Base-by-base conservation (phyloP, 2,329 filamentous ascomycete species). In the Aspergillus felis region DNA sequence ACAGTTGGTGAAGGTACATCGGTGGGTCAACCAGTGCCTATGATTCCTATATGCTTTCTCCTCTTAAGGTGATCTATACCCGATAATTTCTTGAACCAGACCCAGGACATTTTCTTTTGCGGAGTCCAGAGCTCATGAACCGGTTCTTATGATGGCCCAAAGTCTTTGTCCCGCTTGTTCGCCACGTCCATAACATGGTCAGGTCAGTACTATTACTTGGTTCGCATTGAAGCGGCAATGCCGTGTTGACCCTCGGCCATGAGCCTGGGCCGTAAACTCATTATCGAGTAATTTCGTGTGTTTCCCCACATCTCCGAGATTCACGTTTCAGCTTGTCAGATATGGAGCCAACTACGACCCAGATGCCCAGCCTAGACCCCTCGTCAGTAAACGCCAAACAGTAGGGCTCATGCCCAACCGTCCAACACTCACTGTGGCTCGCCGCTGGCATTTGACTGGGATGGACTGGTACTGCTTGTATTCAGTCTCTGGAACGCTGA, bases 291-390 rank as follows among this genome's bases (percentile, higher is more conserved):
- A 56, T 53, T 53, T 54, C 56, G 25, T 48, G 20, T 32, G 28
- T 24, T 57, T 55, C 60, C 59, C 55, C 57, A 63, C 55, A 58
- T 28, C 56, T 52, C 49, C 17, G 24, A 46, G 46, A 50, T 53
- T 60, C 44, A n/a, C 54, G 59, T 62, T 61, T 62, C 56, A 57
- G 28, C 46, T 56, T 54, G 50, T 57, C 46, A 22, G 29, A 51
- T 55, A 57, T 61, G 57, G 55, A 58, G 53, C 55, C 24, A 41
- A 46, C 52, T 44, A 8, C 28, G 51, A 42, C 8, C 38, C 51
- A 53, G 35, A 44, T 38, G 17, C 29, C 14, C 29, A 53, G 29
- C 29, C 14, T 10, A 56, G 51, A 47, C 10, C n/a, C 44, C 44
- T 47, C 12, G 22, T 27, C 44, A 14, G 24, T 17, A 24, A 17